Conservation (phyloP, 306 rosid species). For the Prunus mongolica region DNA sequence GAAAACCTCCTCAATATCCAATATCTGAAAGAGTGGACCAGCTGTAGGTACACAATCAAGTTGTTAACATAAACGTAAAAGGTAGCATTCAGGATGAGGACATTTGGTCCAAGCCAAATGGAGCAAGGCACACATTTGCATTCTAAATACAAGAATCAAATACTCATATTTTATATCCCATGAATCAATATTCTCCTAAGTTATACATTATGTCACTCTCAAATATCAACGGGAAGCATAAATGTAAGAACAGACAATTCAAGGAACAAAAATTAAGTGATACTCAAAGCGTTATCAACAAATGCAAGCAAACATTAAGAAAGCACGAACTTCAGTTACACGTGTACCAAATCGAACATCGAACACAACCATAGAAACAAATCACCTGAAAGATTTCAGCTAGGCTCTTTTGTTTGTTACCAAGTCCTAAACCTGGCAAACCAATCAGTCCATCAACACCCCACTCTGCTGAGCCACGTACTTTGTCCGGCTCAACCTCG, state of each 20-base stretch:
- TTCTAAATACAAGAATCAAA: neutral
- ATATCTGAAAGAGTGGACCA: neutral
- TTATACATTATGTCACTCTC: neutral
- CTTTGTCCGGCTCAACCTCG: conserved; percentile 49
- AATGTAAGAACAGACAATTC: neutral
- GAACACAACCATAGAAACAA: conserved; percentile 18
- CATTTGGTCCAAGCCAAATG: neutral
- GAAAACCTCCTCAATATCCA: neutral
- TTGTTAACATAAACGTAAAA: neutral
- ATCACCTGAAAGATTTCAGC: conserved; percentile 93
- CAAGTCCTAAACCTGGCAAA: conserved; percentile 75
- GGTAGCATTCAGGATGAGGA: neutral
- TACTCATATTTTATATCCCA: conserved; percentile 18
- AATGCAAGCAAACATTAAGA: neutral
- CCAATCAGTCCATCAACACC: conserved; percentile 86
- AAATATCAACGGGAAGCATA: conserved; percentile 4
- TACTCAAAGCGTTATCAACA: neutral
- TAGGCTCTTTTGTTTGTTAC: conserved; percentile 78
- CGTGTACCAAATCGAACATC: neutral
- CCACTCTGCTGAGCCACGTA: conserved; percentile 70
- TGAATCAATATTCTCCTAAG: neutral
- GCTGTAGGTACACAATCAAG: neutral
- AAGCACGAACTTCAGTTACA: neutral
- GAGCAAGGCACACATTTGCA: neutral
- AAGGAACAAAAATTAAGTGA: neutral